Evolutionary conservation across 148 eudicot genomes (phyloP).

Genomic region (Tetragonia tetragonoides): DNA sequence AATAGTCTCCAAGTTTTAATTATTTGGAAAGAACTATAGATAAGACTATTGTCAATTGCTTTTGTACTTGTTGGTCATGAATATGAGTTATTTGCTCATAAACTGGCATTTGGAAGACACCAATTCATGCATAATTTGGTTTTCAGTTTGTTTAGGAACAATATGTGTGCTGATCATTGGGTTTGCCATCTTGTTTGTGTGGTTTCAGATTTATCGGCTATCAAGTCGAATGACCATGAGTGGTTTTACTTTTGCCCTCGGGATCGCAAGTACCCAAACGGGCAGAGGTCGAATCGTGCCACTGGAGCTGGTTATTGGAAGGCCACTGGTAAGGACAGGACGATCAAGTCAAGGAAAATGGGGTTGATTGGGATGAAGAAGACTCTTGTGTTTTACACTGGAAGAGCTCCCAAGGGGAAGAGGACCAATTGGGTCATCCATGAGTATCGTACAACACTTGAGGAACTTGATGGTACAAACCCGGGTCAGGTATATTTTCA

Average conservation of each 20-base stretch:
- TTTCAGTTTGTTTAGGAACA: neutral
- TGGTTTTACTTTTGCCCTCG: constrained; percentile 97
- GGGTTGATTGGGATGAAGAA: constrained; percentile 83
- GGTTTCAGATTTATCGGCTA: constrained; percentile 62
- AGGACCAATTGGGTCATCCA: constrained; percentile 94
- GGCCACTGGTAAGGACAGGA: constrained; percentile 93
- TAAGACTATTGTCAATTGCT: neutral
- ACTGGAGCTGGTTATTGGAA: constrained; percentile 92
- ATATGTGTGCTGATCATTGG: constrained; percentile 1
- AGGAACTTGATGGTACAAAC: constrained; percentile 74
- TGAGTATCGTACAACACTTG: constrained; percentile 73
- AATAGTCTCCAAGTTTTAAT: neutral
- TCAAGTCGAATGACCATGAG: constrained; percentile 64
- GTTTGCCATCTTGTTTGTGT: constrained; percentile 13
- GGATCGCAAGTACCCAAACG: constrained; percentile 90
- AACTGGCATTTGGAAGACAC: neutral
- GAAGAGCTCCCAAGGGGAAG: constrained; percentile 89
- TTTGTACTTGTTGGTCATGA: constrained; percentile 11
- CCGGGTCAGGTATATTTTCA: constrained; percentile 75
- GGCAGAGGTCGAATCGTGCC: constrained; percentile 85
- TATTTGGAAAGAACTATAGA: neutral
- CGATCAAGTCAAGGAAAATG: constrained; percentile 46
- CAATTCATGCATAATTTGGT: neutral
- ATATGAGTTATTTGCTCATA: neutral
- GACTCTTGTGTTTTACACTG: constrained; percentile 82